Percentiles rank a stretch among this genome's conserved stretches.
These are phyloP conservation scores for Oryza officinalis DNA, from an alignment of 176 grass and related monocot species.

Conservation along the genomic window DNA sequence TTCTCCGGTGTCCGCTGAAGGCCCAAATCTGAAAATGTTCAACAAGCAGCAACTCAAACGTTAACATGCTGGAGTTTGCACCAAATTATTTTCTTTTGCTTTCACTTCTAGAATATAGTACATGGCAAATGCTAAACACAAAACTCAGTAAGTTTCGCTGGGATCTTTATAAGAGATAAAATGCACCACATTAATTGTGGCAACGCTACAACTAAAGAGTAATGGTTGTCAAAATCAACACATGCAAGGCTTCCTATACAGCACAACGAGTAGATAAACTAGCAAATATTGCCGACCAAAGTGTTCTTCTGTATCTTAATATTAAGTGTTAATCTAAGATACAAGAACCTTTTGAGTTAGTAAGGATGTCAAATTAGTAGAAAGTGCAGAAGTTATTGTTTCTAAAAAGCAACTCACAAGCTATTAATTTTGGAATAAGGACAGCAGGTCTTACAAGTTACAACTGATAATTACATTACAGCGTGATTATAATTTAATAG, in stretches of 20 bases:
- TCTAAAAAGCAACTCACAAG: not conserved
- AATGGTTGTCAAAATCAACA: not conserved
- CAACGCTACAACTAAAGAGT: not conserved
- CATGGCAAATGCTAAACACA: not conserved
- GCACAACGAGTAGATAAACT: not conserved
- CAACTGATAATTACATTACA: constrained; percentile 6
- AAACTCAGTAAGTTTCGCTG: not conserved
- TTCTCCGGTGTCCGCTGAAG: constrained; percentile 85
- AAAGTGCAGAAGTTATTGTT: constrained; percentile 1
- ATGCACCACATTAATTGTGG: not conserved
- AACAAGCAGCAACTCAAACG: not conserved
- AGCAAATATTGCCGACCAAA: not conserved
- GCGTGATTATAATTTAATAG: not conserved
- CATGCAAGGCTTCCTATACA: not conserved
- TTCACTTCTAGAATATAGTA: not conserved
- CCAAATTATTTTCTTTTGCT: not conserved
- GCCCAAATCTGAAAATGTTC: constrained; percentile 85
- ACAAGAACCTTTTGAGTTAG: not conserved
- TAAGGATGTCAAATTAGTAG: not conserved
- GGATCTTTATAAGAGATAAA: not conserved
- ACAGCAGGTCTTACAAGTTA: not conserved
- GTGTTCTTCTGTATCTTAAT: not conserved
- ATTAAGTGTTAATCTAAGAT: not conserved
- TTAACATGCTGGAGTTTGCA: constrained; percentile 13
- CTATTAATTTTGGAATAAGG: not conserved